A percentile compares a stretch with the other conserved stretches of the same genome.
phyloP scores from a whole-genome alignment of 768 basidiomycete species.

The Tylopilus sp. region DNA sequence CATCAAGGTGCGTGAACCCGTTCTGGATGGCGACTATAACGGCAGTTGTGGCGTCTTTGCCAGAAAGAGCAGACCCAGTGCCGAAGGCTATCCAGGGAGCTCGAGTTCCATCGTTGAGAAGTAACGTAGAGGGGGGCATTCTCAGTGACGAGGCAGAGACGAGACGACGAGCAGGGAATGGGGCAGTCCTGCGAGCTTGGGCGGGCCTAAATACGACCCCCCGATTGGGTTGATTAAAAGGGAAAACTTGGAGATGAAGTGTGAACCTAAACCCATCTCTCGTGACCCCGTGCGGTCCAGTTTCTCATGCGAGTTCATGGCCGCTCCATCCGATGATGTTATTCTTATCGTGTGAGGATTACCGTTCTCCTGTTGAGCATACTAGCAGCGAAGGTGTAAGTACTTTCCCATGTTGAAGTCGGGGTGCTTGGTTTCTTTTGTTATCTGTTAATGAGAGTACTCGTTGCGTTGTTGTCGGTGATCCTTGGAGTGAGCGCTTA shows the following conservation, averaged over 20 bases:
- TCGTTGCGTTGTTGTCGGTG: too few relatives aligned
- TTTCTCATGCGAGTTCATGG: not conserved
- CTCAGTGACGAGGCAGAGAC: conserved; percentile 2
- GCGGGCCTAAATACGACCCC: conserved; percentile 7
- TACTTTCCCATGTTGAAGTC: too few relatives aligned
- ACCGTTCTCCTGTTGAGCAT: too few relatives aligned
- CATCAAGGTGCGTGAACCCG: conserved; percentile 69
- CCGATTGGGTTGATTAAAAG: conserved; percentile 10
- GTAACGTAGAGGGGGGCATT: conserved; percentile 32
- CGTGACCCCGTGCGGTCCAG: conserved; percentile 8
- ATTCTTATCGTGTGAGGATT: too few relatives aligned
- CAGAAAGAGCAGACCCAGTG: conserved; percentile 53
- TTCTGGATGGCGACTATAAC: too few relatives aligned
- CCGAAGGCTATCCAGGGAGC: conserved; percentile 67
- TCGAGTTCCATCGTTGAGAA: conserved; percentile 61
- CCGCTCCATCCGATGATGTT: too few relatives aligned
- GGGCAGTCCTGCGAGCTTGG: not conserved
- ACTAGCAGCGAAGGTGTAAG: too few relatives aligned
- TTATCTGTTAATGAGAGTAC: too few relatives aligned
- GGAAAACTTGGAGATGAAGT: too few relatives aligned
- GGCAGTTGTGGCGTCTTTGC: too few relatives aligned
- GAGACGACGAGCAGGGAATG: conserved; percentile 6
- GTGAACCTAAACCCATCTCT: conserved; percentile 4
- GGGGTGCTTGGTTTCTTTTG: too few relatives aligned
- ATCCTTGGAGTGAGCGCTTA: too few relatives aligned